Evolutionary conservation across 2,329 filamentous ascomycete species (phyloP), one percentile per base, ranked within the genome.

Genomic region (Periglandula ipomoeae): DNA sequence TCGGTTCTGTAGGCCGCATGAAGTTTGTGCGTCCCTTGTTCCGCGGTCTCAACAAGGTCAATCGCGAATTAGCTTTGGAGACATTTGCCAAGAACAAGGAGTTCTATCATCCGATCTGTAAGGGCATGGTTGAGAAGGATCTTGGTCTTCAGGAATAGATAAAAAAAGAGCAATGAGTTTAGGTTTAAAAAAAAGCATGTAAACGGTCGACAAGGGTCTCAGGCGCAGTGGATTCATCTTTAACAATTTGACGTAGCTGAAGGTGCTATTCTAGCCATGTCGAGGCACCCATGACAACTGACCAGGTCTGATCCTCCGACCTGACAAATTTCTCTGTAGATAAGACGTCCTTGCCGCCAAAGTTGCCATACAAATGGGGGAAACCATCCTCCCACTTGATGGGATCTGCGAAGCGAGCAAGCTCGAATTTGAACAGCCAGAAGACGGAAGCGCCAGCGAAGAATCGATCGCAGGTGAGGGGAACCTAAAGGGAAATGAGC

Each of bases 61-160:
- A 96, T 68, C 73, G 80, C 42, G 71, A 81, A 23, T 67, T 95
- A 59, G 91, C 93, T 0, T 67, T 91, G 47, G 73, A 81, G 63
- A 95, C 90, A 0, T 96, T 95, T 68, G 79, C 86, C 69, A 85
- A 85, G 76, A 85, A 95, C 65, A 86, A 78, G 67, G 84, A 89
- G 53, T 97, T 97, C 62, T 98, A 97, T 64, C 91, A 97, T 63
- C 93, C 93, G 2, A 96, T 97, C 58, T 96, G 90, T 65, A 79
- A 81, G 52, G 79, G 74, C 7, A 86, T 95, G 81, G 82, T 94
- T 3, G 86, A 89, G 69, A 96, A 95, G 75, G 87, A 94, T 65
- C 67, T 94, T 32, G 76, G 74, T 32, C 52, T 67, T 35, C 62
- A 61, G 50, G 53, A 38, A 24, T 48, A 49, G 35, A 35, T 24